Evolutionary conservation across 106 monocot species (phyloP).

Genomic region (Dioscorea alata): DNA sequence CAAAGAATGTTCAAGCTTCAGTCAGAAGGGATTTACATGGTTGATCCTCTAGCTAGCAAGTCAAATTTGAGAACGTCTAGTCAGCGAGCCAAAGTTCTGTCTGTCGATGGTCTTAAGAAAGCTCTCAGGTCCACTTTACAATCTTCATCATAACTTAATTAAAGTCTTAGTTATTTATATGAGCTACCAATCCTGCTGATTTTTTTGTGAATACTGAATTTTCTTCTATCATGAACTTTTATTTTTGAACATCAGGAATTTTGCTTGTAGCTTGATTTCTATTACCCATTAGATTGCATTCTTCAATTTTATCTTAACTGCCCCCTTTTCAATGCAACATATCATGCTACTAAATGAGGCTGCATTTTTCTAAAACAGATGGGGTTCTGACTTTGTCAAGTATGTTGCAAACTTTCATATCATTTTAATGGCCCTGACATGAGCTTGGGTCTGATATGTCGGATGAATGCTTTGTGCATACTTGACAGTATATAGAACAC

Average conservation of each 20-base stretch:
- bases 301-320: neutral
- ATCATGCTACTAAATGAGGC: no score
- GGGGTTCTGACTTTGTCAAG: no score
- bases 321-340: neutral
- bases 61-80: constrained; percentile 28
- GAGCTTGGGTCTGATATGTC: no score
- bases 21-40: constrained; percentile 67
- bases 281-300: neutral
- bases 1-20: constrained; percentile 40
- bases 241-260: neutral
- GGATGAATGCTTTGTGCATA: no score
- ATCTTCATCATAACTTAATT: neutral
- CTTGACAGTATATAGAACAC: no score
- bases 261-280: neutral
- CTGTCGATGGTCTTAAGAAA: constrained; percentile 79
- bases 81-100: constrained; percentile 61
- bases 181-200: neutral
- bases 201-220: no score
- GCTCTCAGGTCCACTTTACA: constrained; percentile 64
- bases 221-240: neutral
- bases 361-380: no score
- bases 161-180: neutral
- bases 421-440: no score
- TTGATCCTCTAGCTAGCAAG: constrained; percentile 50
- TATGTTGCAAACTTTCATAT: no score